A percentile compares a stretch with the other conserved stretches of the same genome.
Conservation (phyloP, 306 rosid species). For the Vigna reflexopilosa region DNA sequence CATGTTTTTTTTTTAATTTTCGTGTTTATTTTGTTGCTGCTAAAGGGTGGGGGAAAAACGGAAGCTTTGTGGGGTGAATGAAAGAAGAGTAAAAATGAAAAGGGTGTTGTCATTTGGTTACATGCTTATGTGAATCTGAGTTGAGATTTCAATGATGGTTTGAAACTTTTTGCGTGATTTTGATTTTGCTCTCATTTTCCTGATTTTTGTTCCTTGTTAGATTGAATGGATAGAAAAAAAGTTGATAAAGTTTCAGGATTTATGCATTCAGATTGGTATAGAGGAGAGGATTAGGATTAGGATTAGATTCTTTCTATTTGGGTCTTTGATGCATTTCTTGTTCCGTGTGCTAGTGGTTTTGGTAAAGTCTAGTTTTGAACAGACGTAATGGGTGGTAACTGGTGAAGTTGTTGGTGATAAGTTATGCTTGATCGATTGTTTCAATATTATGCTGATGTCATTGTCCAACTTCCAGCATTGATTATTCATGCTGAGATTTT, state of each 20-base stretch:
- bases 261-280: conserved; percentile 25
- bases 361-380: conserved; percentile 40
- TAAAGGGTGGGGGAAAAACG: conserved; percentile 7
- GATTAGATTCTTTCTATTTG: not conserved
- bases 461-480: conserved; percentile 27
- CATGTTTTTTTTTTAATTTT: conserved; percentile 17
- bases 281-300: conserved; percentile 6
- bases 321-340: conserved; percentile 23
- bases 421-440: conserved; percentile 39
- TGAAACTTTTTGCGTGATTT: conserved; percentile 26
- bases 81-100: conserved; percentile 31
- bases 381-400: conserved; percentile 1
- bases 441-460: conserved; percentile 28
- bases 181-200: conserved; percentile 37
- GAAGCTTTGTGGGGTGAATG: conserved; percentile 36
- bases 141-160: conserved; percentile 31
- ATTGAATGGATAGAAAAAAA: conserved; percentile 27
- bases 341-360: conserved; percentile 23
- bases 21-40: conserved; percentile 45
- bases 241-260: conserved; percentile 37
- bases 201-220: not conserved
- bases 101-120: not conserved
- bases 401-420: conserved; percentile 27
- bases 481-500: conserved; percentile 42
- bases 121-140: conserved; percentile 14